phyloP scores from a whole-genome alignment of 441 rosid genomes.

The Lepidium campestre region DNA sequence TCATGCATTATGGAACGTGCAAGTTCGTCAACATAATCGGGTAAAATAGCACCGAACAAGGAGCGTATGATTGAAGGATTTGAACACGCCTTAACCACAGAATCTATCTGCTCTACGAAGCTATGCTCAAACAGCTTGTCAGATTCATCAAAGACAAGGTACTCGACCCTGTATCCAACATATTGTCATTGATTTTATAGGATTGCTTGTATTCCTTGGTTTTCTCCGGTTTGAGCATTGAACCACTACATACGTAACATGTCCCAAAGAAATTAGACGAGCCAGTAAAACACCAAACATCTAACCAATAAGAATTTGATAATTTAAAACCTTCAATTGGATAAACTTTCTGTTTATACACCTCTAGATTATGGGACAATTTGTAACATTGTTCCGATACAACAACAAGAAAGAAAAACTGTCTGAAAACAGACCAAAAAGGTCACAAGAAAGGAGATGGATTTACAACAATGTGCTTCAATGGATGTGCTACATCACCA shows the following conservation, averaged over 20 bases:
- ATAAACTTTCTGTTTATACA: slow-evolving; percentile 1
- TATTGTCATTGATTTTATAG: too few species aligned
- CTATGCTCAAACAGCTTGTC: slow-evolving; percentile 92
- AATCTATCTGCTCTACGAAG: slow-evolving; percentile 81
- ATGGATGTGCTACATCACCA: slow-evolving; percentile 43
- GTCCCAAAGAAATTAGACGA: too few species aligned
- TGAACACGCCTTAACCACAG: slow-evolving; percentile 87
- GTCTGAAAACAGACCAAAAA: background rate
- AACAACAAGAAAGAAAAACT: background rate
- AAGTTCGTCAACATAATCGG: slow-evolving; percentile 90
- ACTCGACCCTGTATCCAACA: slow-evolving; percentile 62
- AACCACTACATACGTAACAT: too few species aligned
- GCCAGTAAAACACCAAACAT: too few species aligned
- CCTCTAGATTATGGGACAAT: background rate
- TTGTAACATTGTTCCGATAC: background rate
- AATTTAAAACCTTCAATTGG: background rate
- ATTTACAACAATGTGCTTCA: slow-evolving; percentile 53
- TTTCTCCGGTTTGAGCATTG: too few species aligned
- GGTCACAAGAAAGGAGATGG: slow-evolving; percentile 44
- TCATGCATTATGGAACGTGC: slow-evolving; percentile 96
- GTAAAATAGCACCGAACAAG: slow-evolving; percentile 92
- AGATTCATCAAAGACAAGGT: slow-evolving; percentile 92
- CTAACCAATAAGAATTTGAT: too few species aligned
- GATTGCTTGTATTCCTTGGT: too few species aligned
- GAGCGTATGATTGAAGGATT: slow-evolving; percentile 82